Conservation (phyloP, 176 grass and related monocot species). For the Eleusine indica region DNA sequence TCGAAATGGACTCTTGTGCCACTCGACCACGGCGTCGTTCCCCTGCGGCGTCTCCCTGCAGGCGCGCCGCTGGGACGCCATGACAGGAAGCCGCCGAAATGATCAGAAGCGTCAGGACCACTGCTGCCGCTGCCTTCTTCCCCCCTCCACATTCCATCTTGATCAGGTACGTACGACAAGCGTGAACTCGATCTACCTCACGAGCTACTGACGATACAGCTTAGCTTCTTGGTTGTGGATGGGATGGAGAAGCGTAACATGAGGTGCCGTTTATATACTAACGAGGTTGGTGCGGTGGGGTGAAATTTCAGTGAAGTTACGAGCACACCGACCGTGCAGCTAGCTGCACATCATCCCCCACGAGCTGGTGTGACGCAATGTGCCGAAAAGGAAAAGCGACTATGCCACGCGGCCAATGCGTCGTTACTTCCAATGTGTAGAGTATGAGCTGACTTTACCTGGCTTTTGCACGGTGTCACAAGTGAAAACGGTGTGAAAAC, state of each 20-base stretch:
- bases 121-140: not conserved
- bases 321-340: not conserved
- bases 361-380: too few relatives aligned
- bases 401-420: too few relatives aligned
- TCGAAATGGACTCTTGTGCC: not conserved
- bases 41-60: not conserved
- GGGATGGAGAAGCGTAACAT: not conserved
- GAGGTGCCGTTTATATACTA: not conserved
- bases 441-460: too few relatives aligned
- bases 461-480: not conserved
- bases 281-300: not conserved
- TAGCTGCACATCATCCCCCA: not conserved
- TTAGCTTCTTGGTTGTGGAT: not conserved
- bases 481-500: not conserved
- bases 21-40: not conserved
- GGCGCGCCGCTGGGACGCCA: not conserved
- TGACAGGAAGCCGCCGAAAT: not conserved
- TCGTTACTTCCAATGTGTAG: too few relatives aligned
- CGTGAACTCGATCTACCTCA: too few relatives aligned
- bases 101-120: not conserved
- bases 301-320: not conserved
- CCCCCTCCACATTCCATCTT: not conserved
- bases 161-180: too few relatives aligned
- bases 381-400: too few relatives aligned
- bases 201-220: not conserved